Evolutionary conservation across 129 eudicot genomes (phyloP), one percentile per base, ranked within the genome.

Genomic region (Helichrysum umbraculigerum): DNA sequence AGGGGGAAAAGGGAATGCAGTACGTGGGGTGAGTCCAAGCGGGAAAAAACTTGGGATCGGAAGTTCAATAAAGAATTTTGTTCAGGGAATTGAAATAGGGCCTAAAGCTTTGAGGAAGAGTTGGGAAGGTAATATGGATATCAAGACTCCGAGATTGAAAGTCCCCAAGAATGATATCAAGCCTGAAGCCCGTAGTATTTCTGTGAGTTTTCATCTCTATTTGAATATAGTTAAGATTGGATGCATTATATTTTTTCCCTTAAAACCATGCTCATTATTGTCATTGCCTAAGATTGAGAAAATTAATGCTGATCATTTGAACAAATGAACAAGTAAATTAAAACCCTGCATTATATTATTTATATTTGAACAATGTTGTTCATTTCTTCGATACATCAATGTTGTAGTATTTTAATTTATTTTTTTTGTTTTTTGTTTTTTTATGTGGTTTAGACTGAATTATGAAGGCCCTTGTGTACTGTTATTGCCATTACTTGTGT

Each of bases 101-200:
- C 97, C 97, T 0, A 93, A 93, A 86, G 97, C 91, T 11, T 72
- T 93, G 74, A 88, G 98, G 50, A 93, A 89, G 88, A 93, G 98
- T 54, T 93, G 98, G 98, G 98, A 93, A 83, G 98, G 98, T 67
- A 90, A 84, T 77, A 84, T 88, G 90, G 98, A 93, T 75, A 65
- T 79, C 70, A 93, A 82, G 84, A 77, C 88, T 83, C 94, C 92
- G n/a, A 85, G 84, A 81, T 62, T 81, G 81, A 90, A 84, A 80
- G 73, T 83, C 86, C 68, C 62, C 65, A 93, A 83, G 72, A 83
- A 39, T 76, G 89, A 88, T 51, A 25, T 72, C 41, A 88, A 85
- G 81, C 71, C 85, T 50, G 89, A 87, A 29, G 71, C 89, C 37
- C 68, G 96, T 77, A 88, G 97, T 73, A 78, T 83, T 52, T 87